A percentile compares a stretch with the other conserved stretches of the same genome.
These are phyloP conservation scores for Backusella macrospora DNA, from an alignment of 192 early-diverging fungal species.

Conservation along the genomic window DNA sequence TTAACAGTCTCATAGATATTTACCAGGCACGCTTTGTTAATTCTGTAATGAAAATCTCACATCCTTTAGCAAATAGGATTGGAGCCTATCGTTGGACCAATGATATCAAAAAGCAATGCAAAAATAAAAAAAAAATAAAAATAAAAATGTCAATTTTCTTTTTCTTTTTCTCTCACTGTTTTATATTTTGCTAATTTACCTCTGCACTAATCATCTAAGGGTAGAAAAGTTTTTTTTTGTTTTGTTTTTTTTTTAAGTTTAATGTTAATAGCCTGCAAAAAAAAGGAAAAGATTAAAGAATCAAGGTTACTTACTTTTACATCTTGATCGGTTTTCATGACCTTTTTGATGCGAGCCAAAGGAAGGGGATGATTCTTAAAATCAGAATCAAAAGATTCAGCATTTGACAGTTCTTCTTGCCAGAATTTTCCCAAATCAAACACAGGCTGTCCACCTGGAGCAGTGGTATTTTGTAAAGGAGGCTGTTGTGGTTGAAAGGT, in stretches of 20 bases:
- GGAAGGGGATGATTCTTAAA: conserved; percentile 92
- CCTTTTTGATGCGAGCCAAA: conserved; percentile 94
- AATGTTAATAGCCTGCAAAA: neutral
- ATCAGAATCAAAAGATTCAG: conserved; percentile 74
- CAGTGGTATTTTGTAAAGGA: conserved; percentile 17
- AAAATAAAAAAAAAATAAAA: conserved; percentile 26
- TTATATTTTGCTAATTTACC: conserved; percentile 28
- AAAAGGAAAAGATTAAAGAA: neutral
- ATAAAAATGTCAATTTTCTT: conserved; percentile 7
- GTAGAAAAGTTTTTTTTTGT: neutral
- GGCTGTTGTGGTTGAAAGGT: conserved; percentile 12
- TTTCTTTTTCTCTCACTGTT: neutral
- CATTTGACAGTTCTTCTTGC: conserved; percentile 65
- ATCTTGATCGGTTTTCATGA: conserved; percentile 98
- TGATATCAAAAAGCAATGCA: conserved; percentile 24
- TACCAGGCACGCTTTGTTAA: conserved; percentile 80
- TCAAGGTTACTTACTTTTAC: conserved; percentile 66
- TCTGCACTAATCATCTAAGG: conserved; percentile 65
- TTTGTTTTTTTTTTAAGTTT: neutral
- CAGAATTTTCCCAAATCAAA: conserved; percentile 64
- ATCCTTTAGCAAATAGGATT: conserved; percentile 93
- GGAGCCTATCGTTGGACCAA: conserved; percentile 83
- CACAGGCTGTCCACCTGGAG: conserved; percentile 40
- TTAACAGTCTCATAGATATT: neutral
- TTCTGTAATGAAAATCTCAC: conserved; percentile 97